Evolutionary conservation across 1,284 basidiomycete species (phyloP).

Genomic region (Ceratobasidium sp.): DNA sequence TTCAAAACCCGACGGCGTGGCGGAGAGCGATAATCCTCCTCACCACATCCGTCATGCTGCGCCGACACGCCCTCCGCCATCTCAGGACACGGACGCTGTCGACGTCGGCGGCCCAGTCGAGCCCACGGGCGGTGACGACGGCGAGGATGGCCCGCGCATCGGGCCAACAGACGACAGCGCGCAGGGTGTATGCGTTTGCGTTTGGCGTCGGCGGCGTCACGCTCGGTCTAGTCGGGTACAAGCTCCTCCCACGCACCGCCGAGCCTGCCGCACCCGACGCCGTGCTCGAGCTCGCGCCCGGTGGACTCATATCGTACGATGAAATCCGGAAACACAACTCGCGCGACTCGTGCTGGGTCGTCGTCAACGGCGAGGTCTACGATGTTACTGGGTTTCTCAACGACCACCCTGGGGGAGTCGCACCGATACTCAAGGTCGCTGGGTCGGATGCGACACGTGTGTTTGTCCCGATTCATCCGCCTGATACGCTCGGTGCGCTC

Average conservation of each 20-base stretch:
- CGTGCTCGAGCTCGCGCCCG: not conserved
- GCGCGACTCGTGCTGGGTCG: constrained; percentile 79
- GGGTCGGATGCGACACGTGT: constrained; percentile 64
- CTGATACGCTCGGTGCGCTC: constrained; percentile 53
- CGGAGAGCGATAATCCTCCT: not conserved
- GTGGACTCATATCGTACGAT: constrained; percentile 56
- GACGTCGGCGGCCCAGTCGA: constrained; percentile 30
- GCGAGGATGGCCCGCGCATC: not conserved
- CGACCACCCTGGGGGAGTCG: constrained; percentile 64
- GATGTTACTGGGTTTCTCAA: constrained; percentile 87
- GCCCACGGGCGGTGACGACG: constrained; percentile 14
- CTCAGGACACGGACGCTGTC: not conserved
- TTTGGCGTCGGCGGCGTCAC: constrained; percentile 42
- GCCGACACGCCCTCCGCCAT: constrained; percentile 16
- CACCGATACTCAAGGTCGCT: constrained; percentile 62
- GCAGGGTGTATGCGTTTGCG: constrained; percentile 40
- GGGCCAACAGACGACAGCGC: not conserved
- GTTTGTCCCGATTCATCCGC: constrained; percentile 58
- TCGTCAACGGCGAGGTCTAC: constrained; percentile 80
- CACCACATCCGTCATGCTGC: constrained; percentile 20
- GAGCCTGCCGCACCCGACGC: not conserved
- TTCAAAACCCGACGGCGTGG: constrained; percentile 25
- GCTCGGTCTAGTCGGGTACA: constrained; percentile 39
- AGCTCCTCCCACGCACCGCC: constrained; percentile 20
- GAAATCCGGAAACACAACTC: constrained; percentile 66